phyloP scores from a whole-genome alignment of 2,329 filamentous ascomycete species.

The Phaeoacremonium minimum region DNA sequence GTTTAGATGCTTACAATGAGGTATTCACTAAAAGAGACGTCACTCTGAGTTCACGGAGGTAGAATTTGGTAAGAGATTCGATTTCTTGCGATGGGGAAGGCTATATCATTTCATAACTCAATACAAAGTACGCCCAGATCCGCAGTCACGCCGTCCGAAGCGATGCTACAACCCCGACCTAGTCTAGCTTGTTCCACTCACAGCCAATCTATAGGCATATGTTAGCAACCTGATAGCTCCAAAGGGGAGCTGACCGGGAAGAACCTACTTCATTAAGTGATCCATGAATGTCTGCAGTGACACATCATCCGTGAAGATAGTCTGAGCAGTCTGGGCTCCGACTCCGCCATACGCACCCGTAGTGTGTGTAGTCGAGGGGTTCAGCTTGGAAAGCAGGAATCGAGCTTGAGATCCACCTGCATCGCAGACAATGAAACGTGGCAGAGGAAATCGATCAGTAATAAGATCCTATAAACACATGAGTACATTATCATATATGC shows the following conservation, averaged over 20 bases:
- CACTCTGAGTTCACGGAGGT: too few relatives aligned
- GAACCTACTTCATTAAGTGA: slow-evolving; percentile 91
- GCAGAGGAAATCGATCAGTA: slow-evolving; percentile 94
- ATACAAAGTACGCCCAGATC: slow-evolving; percentile 5
- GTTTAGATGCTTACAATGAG: too few relatives aligned
- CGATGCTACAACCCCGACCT: slow-evolving; percentile 3
- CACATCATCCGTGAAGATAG: slow-evolving; percentile 98
- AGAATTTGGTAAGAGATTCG: too few relatives aligned
- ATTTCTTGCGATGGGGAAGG: too few relatives aligned
- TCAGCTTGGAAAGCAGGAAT: slow-evolving; percentile 94
- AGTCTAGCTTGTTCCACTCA: slow-evolving; percentile 57
- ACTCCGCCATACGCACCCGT: slow-evolving; percentile 88
- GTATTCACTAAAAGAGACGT: too few relatives aligned
- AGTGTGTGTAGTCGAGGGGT: slow-evolving; percentile 95
- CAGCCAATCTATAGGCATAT: slow-evolving; percentile 43
- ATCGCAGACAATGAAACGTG: slow-evolving; percentile 97
- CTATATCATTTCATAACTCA: slow-evolving; percentile 12
- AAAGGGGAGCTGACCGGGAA: not conserved
- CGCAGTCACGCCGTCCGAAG: not conserved
- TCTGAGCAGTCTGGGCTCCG: slow-evolving; percentile 81
- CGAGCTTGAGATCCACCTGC: slow-evolving; percentile 97
- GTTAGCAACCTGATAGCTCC: slow-evolving; percentile 9
- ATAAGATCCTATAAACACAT: slow-evolving; percentile 71
- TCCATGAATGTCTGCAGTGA: slow-evolving; percentile 99
- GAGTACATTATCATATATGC: slow-evolving; percentile 5